phyloP scores from a whole-genome alignment of 2,329 filamentous ascomycete genomes.

The Niveomyces coronatus region DNA sequence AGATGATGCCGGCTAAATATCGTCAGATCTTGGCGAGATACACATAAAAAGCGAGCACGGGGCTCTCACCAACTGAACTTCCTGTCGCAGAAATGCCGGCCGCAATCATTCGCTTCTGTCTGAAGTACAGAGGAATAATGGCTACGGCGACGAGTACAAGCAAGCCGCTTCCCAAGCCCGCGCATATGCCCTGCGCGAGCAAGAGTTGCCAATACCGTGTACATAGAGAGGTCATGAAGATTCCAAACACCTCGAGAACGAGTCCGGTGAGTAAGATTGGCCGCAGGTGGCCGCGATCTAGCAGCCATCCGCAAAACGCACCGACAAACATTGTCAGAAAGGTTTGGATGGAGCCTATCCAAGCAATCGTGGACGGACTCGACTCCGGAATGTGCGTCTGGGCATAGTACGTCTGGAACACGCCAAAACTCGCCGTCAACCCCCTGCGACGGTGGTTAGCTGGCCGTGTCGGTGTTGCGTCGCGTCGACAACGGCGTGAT shows the following conservation, averaged over 20 bases:
- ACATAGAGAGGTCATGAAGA: conserved; percentile 34
- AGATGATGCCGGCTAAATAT: too few species aligned
- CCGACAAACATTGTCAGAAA: conserved; percentile 32
- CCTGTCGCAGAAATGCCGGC: too few species aligned
- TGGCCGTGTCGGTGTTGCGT: too few species aligned
- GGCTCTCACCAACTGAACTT: too few species aligned
- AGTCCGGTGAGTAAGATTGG: conserved; percentile 23
- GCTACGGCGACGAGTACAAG: too few species aligned
- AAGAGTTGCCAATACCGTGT: conserved; percentile 37
- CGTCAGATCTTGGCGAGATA: too few species aligned
- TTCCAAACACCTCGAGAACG: conserved; percentile 33
- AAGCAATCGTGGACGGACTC: conserved; percentile 32
- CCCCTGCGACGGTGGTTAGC: too few species aligned
- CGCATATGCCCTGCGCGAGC: conserved; percentile 44
- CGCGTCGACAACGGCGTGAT: too few species aligned
- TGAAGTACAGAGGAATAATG: too few species aligned
- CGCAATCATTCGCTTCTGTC: too few species aligned
- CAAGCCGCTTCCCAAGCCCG: conserved; percentile 25
- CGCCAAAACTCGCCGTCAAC: too few species aligned
- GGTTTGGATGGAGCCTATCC: conserved; percentile 39
- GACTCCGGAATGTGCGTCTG: conserved; percentile 20
- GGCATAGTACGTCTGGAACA: conserved; percentile 29
- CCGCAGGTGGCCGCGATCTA: conserved; percentile 31
- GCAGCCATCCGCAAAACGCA: conserved; percentile 29
- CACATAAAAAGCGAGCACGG: too few species aligned